Base-by-base conservation (phyloP, 2,329 filamentous ascomycete genomes). In the Talaromyces amestolkiae region DNA sequence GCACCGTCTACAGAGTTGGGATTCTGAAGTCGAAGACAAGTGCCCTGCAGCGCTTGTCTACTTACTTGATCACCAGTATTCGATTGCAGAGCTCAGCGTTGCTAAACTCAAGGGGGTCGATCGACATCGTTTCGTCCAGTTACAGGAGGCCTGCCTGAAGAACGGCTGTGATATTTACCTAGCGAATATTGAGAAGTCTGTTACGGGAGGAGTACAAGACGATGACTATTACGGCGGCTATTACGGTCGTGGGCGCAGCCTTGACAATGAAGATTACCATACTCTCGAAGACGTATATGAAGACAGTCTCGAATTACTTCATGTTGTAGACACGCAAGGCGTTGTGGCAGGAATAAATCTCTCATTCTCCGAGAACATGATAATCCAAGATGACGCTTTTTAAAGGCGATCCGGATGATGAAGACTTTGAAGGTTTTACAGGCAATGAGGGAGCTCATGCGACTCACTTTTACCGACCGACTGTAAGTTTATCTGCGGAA, bases 11-110 rank as follows among this genome's bases (percentile, higher is more conserved):
- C 5, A 15, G 9, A 53, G 27, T 35, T 62, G 58, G 63, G 10
- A 31, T 24, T 33, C 19, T 7, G 3, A 24, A 15, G 19, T 43
- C n/a, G 56, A 53, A 33, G 24, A 49, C 3, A 39, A 24, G n/a
- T 68, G 53, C 33, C 68, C 69, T 9, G 24, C 61, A 10, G 67
- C 66, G 11, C 66, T 74, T 22, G 59, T 71, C 8, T 69, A 71
- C 63, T 62, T 68, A 27, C 61, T 74, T 11, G 69, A 71, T 15
- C 67, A 75, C 63, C 33, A 72, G 56, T 73, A 75, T 64, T 69
- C 70, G 5, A 61, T 67, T 35, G 68, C 69, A n/a, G 69, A 68
- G 54, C 66, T 74, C 11, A 63, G 58, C 6, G 61, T 69, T 10
- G 49, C 69, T 11, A 54, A 59, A 19, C 59, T 74, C 54, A 74